phyloP scores from a whole-genome alignment of 805 yeast genomes.

The Cyberlindnera saturnus region DNA sequence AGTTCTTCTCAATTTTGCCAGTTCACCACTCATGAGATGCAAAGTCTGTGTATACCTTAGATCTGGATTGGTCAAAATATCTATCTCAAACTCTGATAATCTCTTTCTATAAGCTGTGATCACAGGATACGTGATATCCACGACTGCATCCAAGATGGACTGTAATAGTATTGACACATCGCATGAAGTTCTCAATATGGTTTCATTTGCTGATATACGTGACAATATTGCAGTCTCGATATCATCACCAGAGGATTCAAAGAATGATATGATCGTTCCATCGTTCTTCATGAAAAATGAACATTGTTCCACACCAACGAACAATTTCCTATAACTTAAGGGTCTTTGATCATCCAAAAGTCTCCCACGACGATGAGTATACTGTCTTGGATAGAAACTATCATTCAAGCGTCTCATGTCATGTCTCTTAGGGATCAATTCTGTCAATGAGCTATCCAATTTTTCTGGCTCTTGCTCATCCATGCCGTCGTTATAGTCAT shows the following conservation, averaged over 20 bases:
- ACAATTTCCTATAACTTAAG: slow-evolving; percentile 33
- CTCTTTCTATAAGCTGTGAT: slow-evolving; percentile 44
- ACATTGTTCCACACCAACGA: slow-evolving; percentile 51
- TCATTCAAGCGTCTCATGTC: slow-evolving; percentile 32
- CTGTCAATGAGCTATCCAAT: slow-evolving; percentile 8
- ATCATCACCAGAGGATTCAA: slow-evolving; percentile 50
- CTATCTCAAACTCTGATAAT: slow-evolving; percentile 44
- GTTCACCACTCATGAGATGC: slow-evolving; percentile 48
- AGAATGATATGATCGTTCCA: slow-evolving; percentile 46
- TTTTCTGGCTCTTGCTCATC: not conserved
- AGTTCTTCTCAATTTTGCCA: slow-evolving; percentile 39
- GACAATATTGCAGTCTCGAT: slow-evolving; percentile 46
- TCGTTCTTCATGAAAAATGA: slow-evolving; percentile 41
- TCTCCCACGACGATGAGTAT: slow-evolving; percentile 11
- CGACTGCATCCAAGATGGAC: slow-evolving; percentile 47
- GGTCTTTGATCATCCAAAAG: slow-evolving; percentile 39
- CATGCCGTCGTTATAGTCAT: slow-evolving; percentile 4
- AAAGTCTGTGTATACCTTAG: slow-evolving; percentile 45
- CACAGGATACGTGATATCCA: slow-evolving; percentile 49
- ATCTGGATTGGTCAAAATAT: slow-evolving; percentile 44
- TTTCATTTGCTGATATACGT: slow-evolving; percentile 38
- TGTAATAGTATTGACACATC: slow-evolving; percentile 49
- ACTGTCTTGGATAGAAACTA: slow-evolving; percentile 17
- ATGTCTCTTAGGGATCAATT: slow-evolving; percentile 15
- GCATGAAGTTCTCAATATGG: slow-evolving; percentile 43